Percentiles rank a stretch among this genome's conserved stretches.
Evolutionary conservation across 257 asterid species (phyloP).

Genomic region (Handroanthus guayacan): DNA sequence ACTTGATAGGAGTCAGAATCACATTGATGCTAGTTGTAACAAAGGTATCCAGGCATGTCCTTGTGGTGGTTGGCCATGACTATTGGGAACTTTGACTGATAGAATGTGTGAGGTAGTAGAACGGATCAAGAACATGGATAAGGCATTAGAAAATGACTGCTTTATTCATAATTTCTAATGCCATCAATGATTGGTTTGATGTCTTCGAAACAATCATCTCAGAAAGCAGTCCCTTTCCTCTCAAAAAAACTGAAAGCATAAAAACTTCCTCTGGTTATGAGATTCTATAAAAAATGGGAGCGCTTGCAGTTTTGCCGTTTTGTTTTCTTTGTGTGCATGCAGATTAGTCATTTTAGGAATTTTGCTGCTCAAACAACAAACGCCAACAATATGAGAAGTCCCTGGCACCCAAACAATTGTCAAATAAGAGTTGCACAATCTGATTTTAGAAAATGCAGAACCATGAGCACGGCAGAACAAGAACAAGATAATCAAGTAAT

Average conservation of each 20-base stretch:
- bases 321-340: background rate
- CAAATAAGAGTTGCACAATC: background rate
- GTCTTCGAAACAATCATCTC: background rate
- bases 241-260: background rate
- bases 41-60: background rate
- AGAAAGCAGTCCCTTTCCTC: background rate
- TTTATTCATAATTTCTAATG: background rate
- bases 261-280: background rate
- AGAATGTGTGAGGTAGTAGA: background rate
- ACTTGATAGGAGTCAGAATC: background rate
- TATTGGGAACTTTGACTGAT: background rate
- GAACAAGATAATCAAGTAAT: constrained; percentile 3
- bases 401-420: background rate
- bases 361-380: background rate
- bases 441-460: background rate
- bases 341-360: background rate
- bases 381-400: background rate
- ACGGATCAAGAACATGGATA: background rate
- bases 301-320: background rate
- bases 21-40: background rate
- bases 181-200: background rate
- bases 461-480: background rate
- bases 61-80: background rate
- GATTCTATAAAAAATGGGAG: background rate
- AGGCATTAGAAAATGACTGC: background rate